Evolutionary conservation across 192 early-diverging fungal genomes (phyloP).

Genomic region (Chytriomyces sp.): DNA sequence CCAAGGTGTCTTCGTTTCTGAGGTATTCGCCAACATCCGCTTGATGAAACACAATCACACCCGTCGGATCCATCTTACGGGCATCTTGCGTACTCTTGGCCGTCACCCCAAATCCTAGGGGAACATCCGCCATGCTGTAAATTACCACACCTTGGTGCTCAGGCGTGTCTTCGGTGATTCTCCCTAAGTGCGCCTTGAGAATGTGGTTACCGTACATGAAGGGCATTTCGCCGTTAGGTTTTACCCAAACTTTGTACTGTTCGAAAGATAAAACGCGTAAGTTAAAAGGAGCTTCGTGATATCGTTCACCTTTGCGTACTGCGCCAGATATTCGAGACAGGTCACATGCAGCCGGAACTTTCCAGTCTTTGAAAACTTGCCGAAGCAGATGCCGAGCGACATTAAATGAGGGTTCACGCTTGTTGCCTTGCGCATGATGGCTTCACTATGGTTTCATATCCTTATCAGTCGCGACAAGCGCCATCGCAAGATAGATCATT

Average conservation of each 20-base stretch:
- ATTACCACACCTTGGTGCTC: slow-evolving; percentile 97
- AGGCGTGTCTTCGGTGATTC: slow-evolving; percentile 97
- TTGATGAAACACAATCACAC: slow-evolving; percentile 94
- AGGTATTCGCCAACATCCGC: slow-evolving; percentile 96
- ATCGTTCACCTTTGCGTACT: slow-evolving; percentile 82
- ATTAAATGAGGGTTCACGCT: slow-evolving; percentile 83
- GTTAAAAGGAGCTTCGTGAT: background rate
- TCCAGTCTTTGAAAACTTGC: slow-evolving; percentile 97
- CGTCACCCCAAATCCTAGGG: slow-evolving; percentile 96
- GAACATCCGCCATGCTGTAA: slow-evolving; percentile 90
- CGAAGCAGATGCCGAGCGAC: slow-evolving; percentile 95
- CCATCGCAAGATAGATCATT: slow-evolving; percentile 12
- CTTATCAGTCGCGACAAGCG: background rate
- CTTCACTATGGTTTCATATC: slow-evolving; percentile 66
- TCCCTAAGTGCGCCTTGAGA: slow-evolving; percentile 93
- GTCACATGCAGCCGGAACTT: slow-evolving; percentile 97
- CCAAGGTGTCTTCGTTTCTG: slow-evolving; percentile 54
- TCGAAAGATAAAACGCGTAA: background rate
- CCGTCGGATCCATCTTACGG: slow-evolving; percentile 91
- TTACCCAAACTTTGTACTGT: slow-evolving; percentile 98
- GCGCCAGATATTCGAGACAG: slow-evolving; percentile 85
- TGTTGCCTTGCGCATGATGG: slow-evolving; percentile 85
- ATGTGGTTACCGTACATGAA: slow-evolving; percentile 98
- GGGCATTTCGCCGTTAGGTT: slow-evolving; percentile 98
- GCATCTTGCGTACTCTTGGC: slow-evolving; percentile 90